Evolutionary conservation across 805 yeast species (phyloP), one percentile per base, ranked within the genome.

Genomic region (Candida taoyuanica): DNA sequence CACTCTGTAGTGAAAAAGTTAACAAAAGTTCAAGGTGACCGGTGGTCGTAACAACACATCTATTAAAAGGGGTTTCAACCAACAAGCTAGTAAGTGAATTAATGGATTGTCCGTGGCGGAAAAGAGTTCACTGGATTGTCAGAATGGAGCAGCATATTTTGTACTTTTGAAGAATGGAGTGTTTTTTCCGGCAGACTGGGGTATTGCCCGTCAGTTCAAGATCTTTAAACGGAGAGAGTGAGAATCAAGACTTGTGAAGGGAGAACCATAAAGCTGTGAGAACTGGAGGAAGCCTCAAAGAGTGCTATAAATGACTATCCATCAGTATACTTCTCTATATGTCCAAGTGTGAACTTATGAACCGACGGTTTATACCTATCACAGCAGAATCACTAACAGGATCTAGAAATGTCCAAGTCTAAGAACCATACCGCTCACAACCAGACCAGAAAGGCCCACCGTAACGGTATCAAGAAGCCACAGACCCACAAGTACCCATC

Each of bases 361-460:
- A 11, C 40, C 26, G 29, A 31, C 16, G 17, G 9, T 28, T n/a
- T 14, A 19, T 4, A 12, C 30, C 17, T 23, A 17, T 19, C 25
- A 17, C 9, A 15, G n/a, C 17, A n/a, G 17, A 3, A 25, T 25
- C 36, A 53, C 58, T 53, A 52, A 67, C 70, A 58, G 64, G 41
- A 17, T 17, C 37, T 15, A 64, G 65, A 70, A 74, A 91, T 93
- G 98, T 71, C 98, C 73, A 93, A 93, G 79, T 91, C 98, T 60
- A 93, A 93, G 96, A 93, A 93, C 78, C 98, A 93, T 73, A 93
- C 98, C 75, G 89, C 88, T 76, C 98, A 93, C 77, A 93, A 93
- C 94, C 98, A 91, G 77, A 85, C 84, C 88, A 85, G 74, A 71
- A 93, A 93, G 94, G 98, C 98, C 67, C 98, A 93, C 97, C 89